These are phyloP conservation scores for Rubus parviflorus DNA, from an alignment of 306 rosid genomes.

Conservation along the genomic window DNA sequence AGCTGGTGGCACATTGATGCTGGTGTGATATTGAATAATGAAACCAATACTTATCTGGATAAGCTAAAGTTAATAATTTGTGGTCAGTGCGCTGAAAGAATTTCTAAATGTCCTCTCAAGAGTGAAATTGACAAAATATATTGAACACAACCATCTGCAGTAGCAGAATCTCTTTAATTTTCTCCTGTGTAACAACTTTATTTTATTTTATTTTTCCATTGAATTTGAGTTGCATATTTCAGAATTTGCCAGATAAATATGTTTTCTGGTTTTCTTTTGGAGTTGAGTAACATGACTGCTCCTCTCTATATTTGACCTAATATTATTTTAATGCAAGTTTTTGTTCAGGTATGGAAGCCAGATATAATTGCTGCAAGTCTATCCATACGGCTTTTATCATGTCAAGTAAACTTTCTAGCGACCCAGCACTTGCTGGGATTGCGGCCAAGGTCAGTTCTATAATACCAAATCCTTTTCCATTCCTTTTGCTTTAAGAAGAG, in stretches of 20 bases:
- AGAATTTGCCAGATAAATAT: not conserved
- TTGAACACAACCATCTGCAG: not conserved
- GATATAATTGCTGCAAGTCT: conserved; percentile 75
- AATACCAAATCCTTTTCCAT: not conserved
- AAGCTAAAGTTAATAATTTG: not conserved
- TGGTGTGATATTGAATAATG: not conserved
- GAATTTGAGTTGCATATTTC: not conserved
- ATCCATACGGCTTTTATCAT: conserved; percentile 52
- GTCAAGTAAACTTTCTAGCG: conserved; percentile 52
- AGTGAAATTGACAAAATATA: not conserved
- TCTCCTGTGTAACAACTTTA: not conserved
- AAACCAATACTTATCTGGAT: not conserved
- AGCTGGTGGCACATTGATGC: not conserved
- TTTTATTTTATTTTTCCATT: not conserved
- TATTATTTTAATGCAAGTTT: not conserved
- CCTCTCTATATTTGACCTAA: too few species aligned
- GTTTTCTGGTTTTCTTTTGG: conserved; percentile 7
- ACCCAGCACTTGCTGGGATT: conserved; percentile 56
- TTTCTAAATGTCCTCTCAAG: not conserved
- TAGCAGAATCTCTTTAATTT: not conserved
- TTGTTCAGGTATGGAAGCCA: conserved; percentile 83
- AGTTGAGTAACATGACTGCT: not conserved
- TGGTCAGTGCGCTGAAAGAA: not conserved
- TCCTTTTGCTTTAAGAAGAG: not conserved
- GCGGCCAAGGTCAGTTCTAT: conserved; percentile 58